Evolutionary conservation across 345 rosid genomes (phyloP).

Genomic region (Excoecaria agallocha): DNA sequence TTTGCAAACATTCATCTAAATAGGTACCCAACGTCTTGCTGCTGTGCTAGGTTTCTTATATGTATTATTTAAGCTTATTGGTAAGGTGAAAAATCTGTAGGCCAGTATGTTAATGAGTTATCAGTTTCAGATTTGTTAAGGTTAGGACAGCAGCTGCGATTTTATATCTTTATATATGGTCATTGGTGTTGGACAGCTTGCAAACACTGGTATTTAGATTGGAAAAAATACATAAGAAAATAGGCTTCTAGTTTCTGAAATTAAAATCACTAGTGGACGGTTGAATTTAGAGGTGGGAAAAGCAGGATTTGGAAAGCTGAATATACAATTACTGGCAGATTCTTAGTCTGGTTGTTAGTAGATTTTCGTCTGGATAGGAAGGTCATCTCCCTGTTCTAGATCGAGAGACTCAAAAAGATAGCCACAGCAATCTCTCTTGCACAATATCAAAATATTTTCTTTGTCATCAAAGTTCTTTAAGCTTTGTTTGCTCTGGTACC

Average conservation of each 20-base stretch:
- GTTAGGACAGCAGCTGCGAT: not conserved
- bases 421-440: not conserved
- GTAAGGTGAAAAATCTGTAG: not conserved
- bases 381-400: not conserved
- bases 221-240: not conserved
- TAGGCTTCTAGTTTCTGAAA: not conserved
- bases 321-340: not conserved
- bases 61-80: constrained; percentile 5
- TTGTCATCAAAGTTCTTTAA: not conserved
- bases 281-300: not conserved
- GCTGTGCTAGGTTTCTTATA: not conserved
- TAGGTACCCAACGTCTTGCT: not conserved
- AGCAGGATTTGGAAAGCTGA: not conserved
- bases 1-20: not conserved
- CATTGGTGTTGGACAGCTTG: not conserved
- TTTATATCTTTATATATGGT: not conserved
- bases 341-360: not conserved
- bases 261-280: not conserved
- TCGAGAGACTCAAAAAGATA: not conserved
- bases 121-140: not conserved
- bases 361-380: not conserved
- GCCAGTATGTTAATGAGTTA: not conserved
- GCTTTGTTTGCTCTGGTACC: not conserved
- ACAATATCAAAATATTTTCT: not conserved
- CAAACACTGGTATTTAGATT: not conserved